phyloP scores from a whole-genome alignment of 108 stramenopile species.

The Thalassiosira profunda region DNA sequence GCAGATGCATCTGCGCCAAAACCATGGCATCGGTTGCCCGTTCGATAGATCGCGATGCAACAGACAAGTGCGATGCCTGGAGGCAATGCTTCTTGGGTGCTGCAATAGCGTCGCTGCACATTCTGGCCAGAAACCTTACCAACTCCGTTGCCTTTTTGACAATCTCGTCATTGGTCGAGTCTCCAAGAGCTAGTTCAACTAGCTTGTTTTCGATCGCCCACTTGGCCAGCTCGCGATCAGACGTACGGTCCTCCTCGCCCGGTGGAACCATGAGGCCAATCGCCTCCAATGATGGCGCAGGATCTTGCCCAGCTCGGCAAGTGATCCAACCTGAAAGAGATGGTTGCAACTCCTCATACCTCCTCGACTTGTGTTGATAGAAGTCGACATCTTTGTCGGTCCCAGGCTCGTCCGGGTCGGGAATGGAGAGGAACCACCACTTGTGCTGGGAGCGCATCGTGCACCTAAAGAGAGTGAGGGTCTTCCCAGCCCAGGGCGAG shows the following conservation, averaged over 20 bases:
- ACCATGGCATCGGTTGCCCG: slow-evolving; percentile 80
- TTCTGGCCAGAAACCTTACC: slow-evolving; percentile 83
- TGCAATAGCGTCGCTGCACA: slow-evolving; percentile 47
- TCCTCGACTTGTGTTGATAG: slow-evolving; percentile 94
- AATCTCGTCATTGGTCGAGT: slow-evolving; percentile 77
- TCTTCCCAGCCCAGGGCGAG: slow-evolving; percentile 54
- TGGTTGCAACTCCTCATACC: slow-evolving; percentile 80
- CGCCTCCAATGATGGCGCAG: slow-evolving; percentile 71
- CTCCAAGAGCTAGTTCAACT: slow-evolving; percentile 80
- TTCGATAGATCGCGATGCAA: slow-evolving; percentile 89
- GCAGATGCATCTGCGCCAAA: slow-evolving; percentile 77
- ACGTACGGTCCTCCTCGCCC: slow-evolving; percentile 75
- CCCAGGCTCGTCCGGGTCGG: slow-evolving; percentile 94
- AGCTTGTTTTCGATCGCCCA: slow-evolving; percentile 88
- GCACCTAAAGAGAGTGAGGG: slow-evolving; percentile 91
- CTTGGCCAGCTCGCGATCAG: slow-evolving; percentile 75
- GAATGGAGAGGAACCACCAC: slow-evolving; percentile 98
- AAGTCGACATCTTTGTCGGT: slow-evolving; percentile 98
- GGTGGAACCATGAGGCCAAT: slow-evolving; percentile 72
- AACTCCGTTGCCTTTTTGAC: slow-evolving; percentile 70
- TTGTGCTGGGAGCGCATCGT: slow-evolving; percentile 95
- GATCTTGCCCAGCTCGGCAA: slow-evolving; percentile 75
- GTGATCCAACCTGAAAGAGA: slow-evolving; percentile 76
- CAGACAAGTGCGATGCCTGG: slow-evolving; percentile 65
- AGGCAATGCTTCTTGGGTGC: slow-evolving; percentile 66